Conservation (phyloP, 1,284 basidiomycete genomes). For the Mycosarcoma mackinlayi region DNA sequence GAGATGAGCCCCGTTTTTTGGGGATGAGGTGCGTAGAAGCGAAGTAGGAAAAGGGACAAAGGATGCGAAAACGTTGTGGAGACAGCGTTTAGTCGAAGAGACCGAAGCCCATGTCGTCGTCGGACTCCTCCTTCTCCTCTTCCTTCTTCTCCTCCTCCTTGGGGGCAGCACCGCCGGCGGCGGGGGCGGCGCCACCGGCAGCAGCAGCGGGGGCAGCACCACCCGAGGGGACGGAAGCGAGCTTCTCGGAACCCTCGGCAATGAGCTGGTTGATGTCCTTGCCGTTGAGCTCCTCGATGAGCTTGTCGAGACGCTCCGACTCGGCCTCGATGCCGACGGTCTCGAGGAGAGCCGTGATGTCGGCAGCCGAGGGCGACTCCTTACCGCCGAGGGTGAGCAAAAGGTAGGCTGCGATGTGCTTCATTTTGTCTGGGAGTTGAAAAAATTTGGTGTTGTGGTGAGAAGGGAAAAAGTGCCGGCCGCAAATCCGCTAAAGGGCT, state of each 20-base stretch:
- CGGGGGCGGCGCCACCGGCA: slow-evolving; percentile 74
- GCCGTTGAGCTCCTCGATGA: slow-evolving; percentile 91
- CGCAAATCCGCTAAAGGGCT: slow-evolving; percentile 67
- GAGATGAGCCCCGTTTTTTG: slow-evolving; percentile 13
- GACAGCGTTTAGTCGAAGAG: slow-evolving; percentile 68
- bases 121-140: slow-evolving; percentile 68
- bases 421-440: slow-evolving; percentile 52
- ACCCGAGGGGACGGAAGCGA: slow-evolving; percentile 81
- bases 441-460: slow-evolving; percentile 7
- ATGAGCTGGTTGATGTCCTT: slow-evolving; percentile 90
- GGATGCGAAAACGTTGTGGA: slow-evolving; percentile 6
- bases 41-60: not conserved
- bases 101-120: slow-evolving; percentile 68
- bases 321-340: slow-evolving; percentile 90
- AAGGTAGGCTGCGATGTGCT: slow-evolving; percentile 76
- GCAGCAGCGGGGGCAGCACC: slow-evolving; percentile 68
- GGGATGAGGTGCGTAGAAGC: slow-evolving; percentile 5
- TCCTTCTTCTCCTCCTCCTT: slow-evolving; percentile 72
- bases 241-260: slow-evolving; percentile 89
- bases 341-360: slow-evolving; percentile 88
- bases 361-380: slow-evolving; percentile 82
- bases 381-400: slow-evolving; percentile 97
- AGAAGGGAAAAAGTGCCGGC: slow-evolving; percentile 41
- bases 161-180: slow-evolving; percentile 76
- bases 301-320: slow-evolving; percentile 81